phyloP scores from a whole-genome alignment of 2,329 filamentous ascomycete genomes.

The Parafenestella ontariensis region DNA sequence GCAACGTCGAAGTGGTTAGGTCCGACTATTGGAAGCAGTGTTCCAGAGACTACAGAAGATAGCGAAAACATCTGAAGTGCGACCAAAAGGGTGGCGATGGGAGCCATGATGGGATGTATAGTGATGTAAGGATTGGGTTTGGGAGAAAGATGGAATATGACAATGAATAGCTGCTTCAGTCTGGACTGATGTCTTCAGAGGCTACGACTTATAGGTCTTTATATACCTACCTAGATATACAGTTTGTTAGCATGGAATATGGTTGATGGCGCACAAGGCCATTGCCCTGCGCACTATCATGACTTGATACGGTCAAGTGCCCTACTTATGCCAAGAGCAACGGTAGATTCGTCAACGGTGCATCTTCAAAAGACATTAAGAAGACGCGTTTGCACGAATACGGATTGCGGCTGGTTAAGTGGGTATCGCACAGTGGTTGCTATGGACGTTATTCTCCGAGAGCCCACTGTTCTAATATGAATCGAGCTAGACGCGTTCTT shows the following conservation, averaged over 20 bases:
- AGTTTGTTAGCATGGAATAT: not conserved
- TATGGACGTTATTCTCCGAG: not conserved
- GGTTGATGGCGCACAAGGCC: not conserved
- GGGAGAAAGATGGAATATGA: not conserved
- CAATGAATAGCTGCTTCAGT: not conserved
- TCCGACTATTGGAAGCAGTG: conserved; percentile 20
- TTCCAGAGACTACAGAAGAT: conserved; percentile 1
- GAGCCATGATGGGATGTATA: conserved; percentile 5
- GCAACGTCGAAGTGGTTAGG: conserved; percentile 16
- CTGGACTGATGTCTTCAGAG: not conserved
- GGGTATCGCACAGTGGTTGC: not conserved
- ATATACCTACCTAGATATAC: not conserved
- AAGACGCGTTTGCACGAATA: no score
- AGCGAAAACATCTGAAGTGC: conserved; percentile 1
- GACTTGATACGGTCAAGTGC: conserved; percentile 10
- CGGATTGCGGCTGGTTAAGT: not conserved
- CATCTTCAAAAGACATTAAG: not conserved
- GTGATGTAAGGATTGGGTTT: not conserved
- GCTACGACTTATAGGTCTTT: not conserved
- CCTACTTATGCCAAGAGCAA: not conserved
- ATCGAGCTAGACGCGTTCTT: conserved; percentile 23
- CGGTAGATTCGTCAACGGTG: not conserved
- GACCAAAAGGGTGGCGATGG: not conserved
- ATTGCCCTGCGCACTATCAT: conserved; percentile 5
- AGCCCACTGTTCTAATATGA: no score